Evolutionary conservation across 495 filamentous ascomycete species (phyloP).

Genomic region (Melanomma pulvis-pyrius): DNA sequence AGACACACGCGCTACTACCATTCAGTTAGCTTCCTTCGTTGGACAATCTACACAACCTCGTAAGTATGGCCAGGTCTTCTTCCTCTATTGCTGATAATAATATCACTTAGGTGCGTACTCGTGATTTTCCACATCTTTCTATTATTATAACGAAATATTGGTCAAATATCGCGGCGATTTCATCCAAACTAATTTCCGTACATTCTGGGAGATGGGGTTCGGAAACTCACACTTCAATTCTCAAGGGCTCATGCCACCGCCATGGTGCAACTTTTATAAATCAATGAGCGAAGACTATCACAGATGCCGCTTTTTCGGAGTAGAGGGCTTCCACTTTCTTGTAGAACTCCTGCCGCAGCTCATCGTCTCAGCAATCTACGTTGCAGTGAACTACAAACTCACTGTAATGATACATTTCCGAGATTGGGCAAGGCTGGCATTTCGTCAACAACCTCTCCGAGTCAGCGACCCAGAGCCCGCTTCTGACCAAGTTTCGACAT

Average conservation of each 20-base stretch:
- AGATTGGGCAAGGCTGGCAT: neutral
- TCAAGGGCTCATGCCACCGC: neutral
- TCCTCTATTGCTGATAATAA: no score
- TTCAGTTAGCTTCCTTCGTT: neutral
- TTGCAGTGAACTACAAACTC: neutral
- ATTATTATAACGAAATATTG: neutral
- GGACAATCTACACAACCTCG: neutral
- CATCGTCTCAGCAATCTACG: neutral
- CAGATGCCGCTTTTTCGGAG: neutral
- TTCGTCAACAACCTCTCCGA: neutral
- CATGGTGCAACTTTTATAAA: neutral
- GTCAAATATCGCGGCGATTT: neutral
- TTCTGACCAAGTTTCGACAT: conserved; percentile 12
- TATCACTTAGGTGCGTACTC: neutral
- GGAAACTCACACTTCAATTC: neutral
- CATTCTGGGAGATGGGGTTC: neutral
- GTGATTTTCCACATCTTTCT: neutral
- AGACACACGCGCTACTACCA: neutral
- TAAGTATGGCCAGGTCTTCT: neutral
- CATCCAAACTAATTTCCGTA: neutral
- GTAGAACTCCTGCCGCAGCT: neutral
- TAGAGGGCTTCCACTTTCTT: neutral
- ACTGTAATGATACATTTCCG: neutral
- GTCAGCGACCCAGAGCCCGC: conserved; percentile 9
- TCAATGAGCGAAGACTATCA: neutral